Percentiles rank a stretch among this genome's conserved stretches.
These are phyloP conservation scores for Populus alba DNA, from an alignment of 345 rosid species.

Conservation along the genomic window DNA sequence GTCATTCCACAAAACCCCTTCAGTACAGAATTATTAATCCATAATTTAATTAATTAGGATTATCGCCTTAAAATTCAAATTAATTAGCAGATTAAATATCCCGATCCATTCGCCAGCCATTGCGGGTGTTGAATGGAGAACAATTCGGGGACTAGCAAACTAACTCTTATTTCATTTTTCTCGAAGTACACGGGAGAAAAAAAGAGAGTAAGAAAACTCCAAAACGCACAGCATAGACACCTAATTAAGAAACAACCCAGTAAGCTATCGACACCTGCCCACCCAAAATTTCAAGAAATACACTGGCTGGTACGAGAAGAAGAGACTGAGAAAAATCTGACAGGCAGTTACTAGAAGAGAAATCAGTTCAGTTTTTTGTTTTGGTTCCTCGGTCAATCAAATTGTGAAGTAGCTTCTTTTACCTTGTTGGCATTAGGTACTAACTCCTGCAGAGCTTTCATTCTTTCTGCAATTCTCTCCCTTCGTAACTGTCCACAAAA, in stretches of 20 bases:
- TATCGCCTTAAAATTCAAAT: not conserved
- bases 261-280: not conserved
- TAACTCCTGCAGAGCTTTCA: conserved; percentile 95
- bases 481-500: conserved; percentile 62
- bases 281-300: not conserved
- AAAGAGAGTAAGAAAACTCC: not conserved
- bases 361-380: not conserved
- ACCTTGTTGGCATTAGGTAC: conserved; percentile 99
- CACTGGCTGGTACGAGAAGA: not conserved
- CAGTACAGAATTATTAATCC: not conserved
- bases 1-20: conserved; percentile 37
- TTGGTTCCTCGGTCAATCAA: not conserved
- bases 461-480: conserved; percentile 95
- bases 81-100: not conserved
- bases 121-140: conserved; percentile 5
- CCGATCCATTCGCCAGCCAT: conserved; percentile 15
- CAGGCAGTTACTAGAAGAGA: not conserved
- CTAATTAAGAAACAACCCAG: not conserved
- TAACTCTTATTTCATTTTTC: not conserved
- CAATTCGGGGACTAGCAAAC: not conserved
- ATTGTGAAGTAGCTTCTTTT: not conserved
- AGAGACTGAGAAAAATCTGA: not conserved
- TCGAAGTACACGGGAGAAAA: not conserved
- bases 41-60: not conserved
- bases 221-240: not conserved